phyloP scores from a whole-genome alignment of 2,329 filamentous ascomycete genomes.

The Cladosporium sp. region DNA sequence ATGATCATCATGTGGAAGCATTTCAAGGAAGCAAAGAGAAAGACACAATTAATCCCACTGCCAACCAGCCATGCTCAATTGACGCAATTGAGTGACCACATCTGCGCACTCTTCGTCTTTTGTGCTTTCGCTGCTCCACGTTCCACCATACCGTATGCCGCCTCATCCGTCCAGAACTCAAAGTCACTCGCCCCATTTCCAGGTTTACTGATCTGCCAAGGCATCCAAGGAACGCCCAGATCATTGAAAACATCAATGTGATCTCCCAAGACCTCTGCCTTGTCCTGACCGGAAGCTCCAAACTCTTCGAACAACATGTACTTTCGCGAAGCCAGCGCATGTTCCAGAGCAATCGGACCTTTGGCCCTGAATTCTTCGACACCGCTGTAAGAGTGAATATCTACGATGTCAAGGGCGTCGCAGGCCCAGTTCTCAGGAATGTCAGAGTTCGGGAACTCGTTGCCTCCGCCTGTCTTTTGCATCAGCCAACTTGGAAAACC shows the following conservation, averaged over 20 bases:
- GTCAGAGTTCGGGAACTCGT: background rate
- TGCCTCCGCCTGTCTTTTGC: background rate
- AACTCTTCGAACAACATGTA: background rate
- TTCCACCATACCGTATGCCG: background rate
- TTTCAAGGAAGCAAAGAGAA: too few relatives aligned
- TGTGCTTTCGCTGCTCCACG: background rate
- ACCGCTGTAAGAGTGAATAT: background rate
- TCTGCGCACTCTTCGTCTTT: background rate
- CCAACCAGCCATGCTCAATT: too few relatives aligned
- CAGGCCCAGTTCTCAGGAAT: constrained; percentile 3
- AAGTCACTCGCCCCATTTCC: background rate
- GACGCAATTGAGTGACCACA: background rate
- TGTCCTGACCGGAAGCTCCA: background rate
- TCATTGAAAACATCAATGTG: constrained; percentile 2
- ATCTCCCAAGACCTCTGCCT: background rate
- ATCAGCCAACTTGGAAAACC: too few relatives aligned
- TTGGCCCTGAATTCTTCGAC: background rate
- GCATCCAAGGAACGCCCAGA: background rate
- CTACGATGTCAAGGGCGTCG: background rate
- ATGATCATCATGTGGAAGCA: background rate
- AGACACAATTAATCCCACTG: too few relatives aligned
- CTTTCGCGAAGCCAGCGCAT: background rate
- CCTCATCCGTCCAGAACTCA: constrained; percentile 2
- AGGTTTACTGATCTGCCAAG: constrained; percentile 2
- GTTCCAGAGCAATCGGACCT: background rate